Evolutionary conservation across 2,329 filamentous ascomycete genomes (phyloP), one percentile per base, ranked within the genome.

Genomic region (Hypoxylon sp.): DNA sequence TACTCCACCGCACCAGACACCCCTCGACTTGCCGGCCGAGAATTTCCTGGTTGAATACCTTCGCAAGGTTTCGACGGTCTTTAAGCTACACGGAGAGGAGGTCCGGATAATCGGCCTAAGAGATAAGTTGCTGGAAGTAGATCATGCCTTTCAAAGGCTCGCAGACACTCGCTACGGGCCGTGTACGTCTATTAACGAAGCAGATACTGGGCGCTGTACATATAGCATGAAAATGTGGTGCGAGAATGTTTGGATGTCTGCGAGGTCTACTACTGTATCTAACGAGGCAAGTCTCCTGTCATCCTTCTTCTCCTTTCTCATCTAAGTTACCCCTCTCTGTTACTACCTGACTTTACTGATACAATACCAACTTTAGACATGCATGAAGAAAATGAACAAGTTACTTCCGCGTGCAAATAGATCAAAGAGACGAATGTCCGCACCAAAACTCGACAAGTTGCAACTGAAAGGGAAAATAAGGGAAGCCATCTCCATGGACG

Each of bases 181-280:
- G 11, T 55, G 46, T 5, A 42, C 55, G 15, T 31, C 40, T 2
- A 17, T 49, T 3, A 21, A 29, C 9, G 48, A 37, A 3, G 13
- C 9, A 13, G 7, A 26, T 1, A 13, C 13, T 1, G 23, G 27
- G 2, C 7, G 15, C 9, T 18, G 4, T 20, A 24, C 21, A 3
- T 59, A 33, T 11, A 42, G 10, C 27, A 26, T 59, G 46, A 49
- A 49, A 18, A 18, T 55, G 26, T 54, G 49, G 49, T 54, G 33
- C 3, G 27, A 31, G 13, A 29, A 6, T 31, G 24, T 58, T 11
- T 58, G 55, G 55, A 52, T 53, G 55, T 52, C 35, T 1, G 10
- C 41, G 2, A 29, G 17, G 15, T 40, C 46, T 11, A 13, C 27
- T 17, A 29, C 45, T 6, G 27, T 9, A 9, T 20, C 31, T 17